phyloP scores from a whole-genome alignment of 768 basidiomycete genomes.

The Omphalotus guepiniiformis region DNA sequence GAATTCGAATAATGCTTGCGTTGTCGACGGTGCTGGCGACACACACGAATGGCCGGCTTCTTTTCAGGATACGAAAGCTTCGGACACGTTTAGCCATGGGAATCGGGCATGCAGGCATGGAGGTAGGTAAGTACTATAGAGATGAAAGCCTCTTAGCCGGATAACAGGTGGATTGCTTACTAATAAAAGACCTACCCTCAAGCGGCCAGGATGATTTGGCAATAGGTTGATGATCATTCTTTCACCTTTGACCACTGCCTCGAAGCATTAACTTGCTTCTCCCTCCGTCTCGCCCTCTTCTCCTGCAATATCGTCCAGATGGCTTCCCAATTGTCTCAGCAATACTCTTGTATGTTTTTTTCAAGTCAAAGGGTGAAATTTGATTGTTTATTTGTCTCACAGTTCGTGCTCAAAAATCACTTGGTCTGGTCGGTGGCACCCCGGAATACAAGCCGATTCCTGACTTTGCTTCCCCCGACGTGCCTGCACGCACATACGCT shows the following conservation, averaged over 20 bases:
- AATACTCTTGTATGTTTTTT: constrained; percentile 74
- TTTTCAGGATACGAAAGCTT: too few relatives aligned
- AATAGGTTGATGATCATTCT: background rate
- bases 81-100: too few relatives aligned
- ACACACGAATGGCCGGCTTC: too few relatives aligned
- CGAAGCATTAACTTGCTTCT: constrained; percentile 20
- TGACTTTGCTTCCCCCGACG: constrained; percentile 64
- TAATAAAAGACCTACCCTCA: background rate
- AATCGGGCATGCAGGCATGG: too few relatives aligned
- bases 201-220: background rate
- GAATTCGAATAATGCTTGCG: too few relatives aligned
- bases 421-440: constrained; percentile 80
- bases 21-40: too few relatives aligned
- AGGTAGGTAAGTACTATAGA: too few relatives aligned
- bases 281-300: constrained; percentile 30
- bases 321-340: constrained; percentile 74
- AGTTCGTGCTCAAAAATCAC: constrained; percentile 94
- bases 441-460: constrained; percentile 68
- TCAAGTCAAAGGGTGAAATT: constrained; percentile 5
- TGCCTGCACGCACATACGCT: constrained; percentile 66
- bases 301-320: constrained; percentile 39
- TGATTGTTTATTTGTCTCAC: constrained; percentile 13
- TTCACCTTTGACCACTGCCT: constrained; percentile 3
- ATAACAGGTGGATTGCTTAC: too few relatives aligned
- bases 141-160: too few relatives aligned